Conservation (phyloP, 2,329 filamentous ascomycete genomes). For the Penicillium sp. region DNA sequence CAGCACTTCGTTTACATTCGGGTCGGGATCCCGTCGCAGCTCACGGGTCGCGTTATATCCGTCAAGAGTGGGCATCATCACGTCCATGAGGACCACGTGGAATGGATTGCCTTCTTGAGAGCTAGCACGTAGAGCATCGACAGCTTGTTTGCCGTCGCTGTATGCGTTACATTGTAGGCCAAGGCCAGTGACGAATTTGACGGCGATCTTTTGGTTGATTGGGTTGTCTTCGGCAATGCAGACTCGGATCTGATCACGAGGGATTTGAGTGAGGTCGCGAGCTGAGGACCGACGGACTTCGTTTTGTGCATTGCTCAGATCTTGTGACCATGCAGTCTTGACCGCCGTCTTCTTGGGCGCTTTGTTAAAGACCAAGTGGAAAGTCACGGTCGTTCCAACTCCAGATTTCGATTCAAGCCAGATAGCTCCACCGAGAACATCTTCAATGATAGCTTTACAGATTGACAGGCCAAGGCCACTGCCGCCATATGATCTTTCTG, state of each 20-base stretch:
- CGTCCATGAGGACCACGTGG: constrained; percentile 91
- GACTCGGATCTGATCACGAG: constrained; percentile 75
- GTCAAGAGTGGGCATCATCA: constrained; percentile 92
- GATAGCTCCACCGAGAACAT: constrained; percentile 84
- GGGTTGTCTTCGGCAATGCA: constrained; percentile 95
- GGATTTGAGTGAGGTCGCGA: constrained; percentile 69
- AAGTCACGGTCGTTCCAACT: constrained; percentile 63
- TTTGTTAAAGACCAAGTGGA: constrained; percentile 83
- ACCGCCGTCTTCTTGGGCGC: constrained; percentile 60
- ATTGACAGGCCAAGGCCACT: constrained; percentile 90
- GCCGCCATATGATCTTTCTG: constrained; percentile 85
- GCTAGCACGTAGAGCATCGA: constrained; percentile 76
- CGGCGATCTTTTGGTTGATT: constrained; percentile 92
- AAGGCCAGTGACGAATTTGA: constrained; percentile 82
- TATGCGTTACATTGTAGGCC: constrained; percentile 87
- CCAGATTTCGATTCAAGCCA: constrained; percentile 75
- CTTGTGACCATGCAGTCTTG: constrained; percentile 58
- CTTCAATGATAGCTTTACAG: constrained; percentile 90
- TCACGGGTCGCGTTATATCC: constrained; percentile 88
- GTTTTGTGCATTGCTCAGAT: constrained; percentile 43
- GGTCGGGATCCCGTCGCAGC: constrained; percentile 72
- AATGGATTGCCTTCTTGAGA: constrained; percentile 73
- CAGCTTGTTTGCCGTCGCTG: constrained; percentile 83
- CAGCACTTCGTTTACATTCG: constrained; percentile 76
- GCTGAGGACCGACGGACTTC: constrained; percentile 48